Percentiles rank a stretch among this genome's conserved stretches.
Conservation (phyloP, 2,329 filamentous ascomycete species). For the Fusarium napiforme region DNA sequence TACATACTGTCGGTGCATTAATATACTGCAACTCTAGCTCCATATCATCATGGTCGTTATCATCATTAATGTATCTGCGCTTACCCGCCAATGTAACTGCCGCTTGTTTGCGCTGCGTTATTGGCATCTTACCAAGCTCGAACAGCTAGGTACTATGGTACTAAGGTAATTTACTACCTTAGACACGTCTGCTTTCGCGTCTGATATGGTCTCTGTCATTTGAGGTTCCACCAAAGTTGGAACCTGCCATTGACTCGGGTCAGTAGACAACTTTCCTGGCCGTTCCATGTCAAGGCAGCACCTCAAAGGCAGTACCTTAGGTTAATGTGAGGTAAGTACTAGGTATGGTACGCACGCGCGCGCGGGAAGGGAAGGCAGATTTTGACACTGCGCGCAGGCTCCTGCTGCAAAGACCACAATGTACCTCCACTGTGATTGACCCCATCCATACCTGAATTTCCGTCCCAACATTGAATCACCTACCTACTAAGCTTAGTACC, state of each 20-base stretch:
- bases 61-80: neutral
- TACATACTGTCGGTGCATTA: neutral
- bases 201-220: neutral
- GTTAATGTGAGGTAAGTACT: neutral
- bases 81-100: neutral
- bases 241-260: conserved; percentile 9
- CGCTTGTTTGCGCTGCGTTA: conserved; percentile 22
- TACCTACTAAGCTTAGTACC: neutral
- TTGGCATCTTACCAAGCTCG: neutral
- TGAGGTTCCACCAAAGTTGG: conserved; percentile 4
- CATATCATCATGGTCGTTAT: neutral
- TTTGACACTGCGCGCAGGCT: conserved; percentile 9
- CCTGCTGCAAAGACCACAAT: conserved; percentile 20
- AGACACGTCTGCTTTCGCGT: neutral
- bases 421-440: conserved; percentile 24
- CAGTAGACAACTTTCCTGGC: neutral
- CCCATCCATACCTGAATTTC: neutral
- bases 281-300: neutral
- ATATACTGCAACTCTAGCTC: neutral
- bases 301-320: neutral
- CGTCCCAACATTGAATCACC: neutral
- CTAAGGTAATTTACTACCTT: neutral
- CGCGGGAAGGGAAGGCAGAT: conserved; percentile 5
- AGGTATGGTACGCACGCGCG: neutral
- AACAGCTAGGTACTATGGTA: neutral